These are phyloP conservation scores for Calonectria henricotiae DNA, from an alignment of 2,329 filamentous ascomycete species.

Conservation along the genomic window DNA sequence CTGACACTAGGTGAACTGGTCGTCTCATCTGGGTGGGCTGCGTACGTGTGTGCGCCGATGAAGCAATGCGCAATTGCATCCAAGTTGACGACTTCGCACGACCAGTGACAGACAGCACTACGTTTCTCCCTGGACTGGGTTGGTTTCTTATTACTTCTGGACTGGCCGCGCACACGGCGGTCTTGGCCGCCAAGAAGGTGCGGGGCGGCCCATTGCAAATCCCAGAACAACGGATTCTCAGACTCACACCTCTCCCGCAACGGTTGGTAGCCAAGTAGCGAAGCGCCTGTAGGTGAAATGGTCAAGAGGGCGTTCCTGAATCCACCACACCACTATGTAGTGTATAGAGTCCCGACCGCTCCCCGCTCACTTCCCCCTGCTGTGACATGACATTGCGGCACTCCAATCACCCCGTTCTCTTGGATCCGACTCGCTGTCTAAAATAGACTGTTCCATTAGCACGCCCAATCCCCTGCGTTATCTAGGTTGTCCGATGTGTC, in stretches of 20 bases:
- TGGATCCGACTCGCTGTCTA: constrained; percentile 9
- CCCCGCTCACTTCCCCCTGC: constrained; percentile 16
- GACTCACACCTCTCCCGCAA: neutral
- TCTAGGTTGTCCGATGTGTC: constrained; percentile 19
- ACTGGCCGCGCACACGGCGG: neutral
- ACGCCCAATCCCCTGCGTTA: constrained; percentile 23
- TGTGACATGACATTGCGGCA: constrained; percentile 1
- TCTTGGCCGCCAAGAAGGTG: constrained; percentile 1
- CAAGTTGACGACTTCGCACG: neutral
- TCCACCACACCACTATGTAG: constrained; percentile 27
- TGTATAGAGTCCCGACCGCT: constrained; percentile 2
- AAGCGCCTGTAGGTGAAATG: constrained; percentile 10
- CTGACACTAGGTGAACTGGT: constrained; percentile 21
- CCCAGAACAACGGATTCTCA: constrained; percentile 27
- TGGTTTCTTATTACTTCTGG: constrained; percentile 10
- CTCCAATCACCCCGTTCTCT: neutral
- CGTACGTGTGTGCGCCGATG: neutral
- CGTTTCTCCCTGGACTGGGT: neutral
- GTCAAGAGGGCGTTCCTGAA: constrained; percentile 30
- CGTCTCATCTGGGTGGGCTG: constrained; percentile 13
- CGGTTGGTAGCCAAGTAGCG: constrained; percentile 19
- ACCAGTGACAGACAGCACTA: too few species aligned
- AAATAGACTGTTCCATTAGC: constrained; percentile 25
- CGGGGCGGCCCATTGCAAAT: constrained; percentile 21
- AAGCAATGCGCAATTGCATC: constrained; percentile 21